Conservation (phyloP, 441 rosid species). For the Adansonia grandidieri region DNA sequence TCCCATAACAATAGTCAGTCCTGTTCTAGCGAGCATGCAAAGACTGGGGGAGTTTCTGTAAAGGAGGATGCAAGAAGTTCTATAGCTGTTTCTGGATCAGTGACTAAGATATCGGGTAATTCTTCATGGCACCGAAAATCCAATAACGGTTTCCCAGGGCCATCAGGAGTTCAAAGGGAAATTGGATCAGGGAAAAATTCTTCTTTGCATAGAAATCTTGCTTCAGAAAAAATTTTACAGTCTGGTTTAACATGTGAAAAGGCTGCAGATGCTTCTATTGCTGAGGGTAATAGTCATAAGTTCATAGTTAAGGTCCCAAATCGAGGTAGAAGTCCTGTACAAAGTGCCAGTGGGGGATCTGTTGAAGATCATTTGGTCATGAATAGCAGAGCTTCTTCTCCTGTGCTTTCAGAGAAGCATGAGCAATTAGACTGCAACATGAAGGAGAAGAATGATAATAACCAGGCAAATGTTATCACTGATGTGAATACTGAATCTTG, state of each 20-base stretch:
- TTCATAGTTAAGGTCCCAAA: conserved; percentile 76
- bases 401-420: conserved; percentile 58
- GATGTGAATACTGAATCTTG: conserved; percentile 58
- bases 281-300: conserved; percentile 64
- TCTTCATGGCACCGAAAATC: conserved; percentile 59
- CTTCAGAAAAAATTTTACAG: conserved; percentile 63
- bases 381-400: conserved; percentile 70
- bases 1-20: conserved; percentile 79
- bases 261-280: conserved; percentile 49
- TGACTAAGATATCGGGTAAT: conserved; percentile 45
- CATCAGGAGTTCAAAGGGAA: conserved; percentile 48
- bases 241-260: conserved; percentile 57
- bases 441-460: conserved; percentile 57
- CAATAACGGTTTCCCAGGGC: conserved; percentile 53
- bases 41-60: conserved; percentile 47
- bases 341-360: conserved; percentile 66
- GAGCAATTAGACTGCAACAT: conserved; percentile 54
- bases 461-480: conserved; percentile 43
- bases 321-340: conserved; percentile 75
- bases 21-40: conserved; percentile 67
- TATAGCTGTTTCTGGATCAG: conserved; percentile 51
- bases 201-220: conserved; percentile 46
- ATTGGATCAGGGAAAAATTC: conserved; percentile 49
- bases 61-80: conserved; percentile 72
- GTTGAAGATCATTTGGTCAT: conserved; percentile 62